Evolutionary conservation across 495 filamentous ascomycete genomes (phyloP), one percentile per base, ranked within the genome.

Genomic region (Durotheca rogersii): DNA sequence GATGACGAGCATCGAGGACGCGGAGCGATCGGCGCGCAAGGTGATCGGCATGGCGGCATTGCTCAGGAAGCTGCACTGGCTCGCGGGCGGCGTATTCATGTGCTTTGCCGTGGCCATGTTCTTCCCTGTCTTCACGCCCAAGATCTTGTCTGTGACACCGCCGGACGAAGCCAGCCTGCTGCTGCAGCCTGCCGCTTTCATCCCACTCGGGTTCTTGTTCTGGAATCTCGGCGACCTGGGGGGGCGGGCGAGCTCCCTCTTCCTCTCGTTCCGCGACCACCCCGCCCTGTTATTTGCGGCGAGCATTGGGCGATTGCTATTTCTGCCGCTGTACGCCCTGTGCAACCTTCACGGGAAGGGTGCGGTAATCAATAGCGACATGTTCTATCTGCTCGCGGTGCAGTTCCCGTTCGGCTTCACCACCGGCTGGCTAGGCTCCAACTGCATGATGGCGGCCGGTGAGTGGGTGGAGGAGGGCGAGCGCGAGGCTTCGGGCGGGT

Each of bases 211-310:
- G 6, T 96, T 97, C 69, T 80, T 99, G 20, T 78, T 95, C 57
- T 99, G 93, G 93, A 99, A 97, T 58, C 58, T 83, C 4, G 93
- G 93, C 27, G 93, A 99, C 64, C 73, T 97, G 3, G 20, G 77
- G 6, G 92, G 92, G 0, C 78, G 94, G 1, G 32, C 79, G 0
- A 85, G 89, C 10, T 74, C 84, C 6, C 65, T 86, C 7, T 82
- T 87, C 5, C 65, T 70, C 0, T 79, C 79, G 9, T 72, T 91
- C 34, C 71, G 76, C 0, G 74, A 80, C 9, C 77, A 78, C 7
- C 90, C 92, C 7, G 60, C 66, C 2, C 38, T 80, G 3, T 66
- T 96, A 2, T 85, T 95, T 48, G 55, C 77, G 1, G 54, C 88
- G 2, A 68, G 87, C 3, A 55, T 94, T 29, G 68, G 72, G 0